Conservation (phyloP, 2,329 filamentous ascomycete genomes). For the Pseudogymnoascus sp. region DNA sequence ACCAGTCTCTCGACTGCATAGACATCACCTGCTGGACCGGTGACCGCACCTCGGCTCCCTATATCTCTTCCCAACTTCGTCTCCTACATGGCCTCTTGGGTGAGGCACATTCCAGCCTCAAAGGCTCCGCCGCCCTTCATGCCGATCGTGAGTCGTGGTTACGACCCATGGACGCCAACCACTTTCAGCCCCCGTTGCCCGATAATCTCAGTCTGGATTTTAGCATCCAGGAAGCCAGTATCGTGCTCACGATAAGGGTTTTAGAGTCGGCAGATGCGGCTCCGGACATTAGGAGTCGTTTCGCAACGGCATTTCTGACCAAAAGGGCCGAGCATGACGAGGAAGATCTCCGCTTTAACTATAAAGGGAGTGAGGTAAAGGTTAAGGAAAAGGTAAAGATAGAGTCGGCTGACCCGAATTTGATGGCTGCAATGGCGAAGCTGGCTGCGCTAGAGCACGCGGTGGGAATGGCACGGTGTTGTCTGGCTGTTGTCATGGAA, state of each 20-base stretch:
- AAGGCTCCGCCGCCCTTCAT: constrained; percentile 39
- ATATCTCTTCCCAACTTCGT: constrained; percentile 48
- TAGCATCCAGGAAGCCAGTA: constrained; percentile 58
- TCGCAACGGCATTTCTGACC: constrained; percentile 61
- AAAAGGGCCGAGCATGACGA: constrained; percentile 69
- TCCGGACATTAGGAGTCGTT: constrained; percentile 55
- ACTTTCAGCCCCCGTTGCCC: constrained; percentile 55
- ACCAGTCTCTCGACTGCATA: constrained; percentile 74
- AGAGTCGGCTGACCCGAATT: constrained; percentile 71
- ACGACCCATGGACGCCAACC: constrained; percentile 26
- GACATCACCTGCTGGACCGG: constrained; percentile 67
- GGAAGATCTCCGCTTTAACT: constrained; percentile 67
- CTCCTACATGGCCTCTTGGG: constrained; percentile 47
- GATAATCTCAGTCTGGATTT: constrained; percentile 67
- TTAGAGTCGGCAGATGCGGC: constrained; percentile 59
- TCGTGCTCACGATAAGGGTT: constrained; percentile 62
- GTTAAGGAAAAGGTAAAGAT: constrained; percentile 86
- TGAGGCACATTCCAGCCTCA: constrained; percentile 44
- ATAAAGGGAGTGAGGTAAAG: constrained; percentile 58
- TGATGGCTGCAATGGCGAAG: constrained; percentile 79
- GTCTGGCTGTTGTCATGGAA: constrained; percentile 72
- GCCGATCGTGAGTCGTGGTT: constrained; percentile 28
- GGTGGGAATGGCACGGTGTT: constrained; percentile 59
- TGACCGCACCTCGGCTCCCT: constrained; percentile 45
- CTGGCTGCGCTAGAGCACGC: constrained; percentile 69